A percentile compares a stretch with the other conserved stretches of the same genome.
Evolutionary conservation across 345 rosid genomes (phyloP).

Genomic region (Citrus mangshanensis): DNA sequence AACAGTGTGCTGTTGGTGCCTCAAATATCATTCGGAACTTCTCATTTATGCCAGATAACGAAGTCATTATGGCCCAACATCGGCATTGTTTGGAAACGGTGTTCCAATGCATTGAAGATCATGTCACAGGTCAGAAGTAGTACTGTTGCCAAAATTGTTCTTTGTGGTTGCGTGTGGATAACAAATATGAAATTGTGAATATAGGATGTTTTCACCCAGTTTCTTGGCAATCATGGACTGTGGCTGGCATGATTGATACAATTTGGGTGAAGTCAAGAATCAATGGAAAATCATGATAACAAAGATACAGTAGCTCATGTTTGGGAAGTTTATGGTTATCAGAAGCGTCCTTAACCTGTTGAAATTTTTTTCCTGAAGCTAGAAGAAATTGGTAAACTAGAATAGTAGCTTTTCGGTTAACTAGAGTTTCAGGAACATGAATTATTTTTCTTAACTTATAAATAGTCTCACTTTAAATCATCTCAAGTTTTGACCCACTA

Average conservation of each 20-base stretch:
- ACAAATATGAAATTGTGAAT: neutral
- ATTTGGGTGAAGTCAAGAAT: neutral
- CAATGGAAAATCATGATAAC: neutral
- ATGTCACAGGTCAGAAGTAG: conserved; percentile 50
- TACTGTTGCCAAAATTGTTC: neutral
- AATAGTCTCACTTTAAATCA: neutral
- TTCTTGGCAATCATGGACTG: neutral
- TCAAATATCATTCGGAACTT: conserved; percentile 91
- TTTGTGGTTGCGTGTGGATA: neutral
- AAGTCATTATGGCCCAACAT: conserved; percentile 87
- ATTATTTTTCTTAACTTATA: too few relatives aligned
- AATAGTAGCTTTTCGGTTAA: too few relatives aligned
- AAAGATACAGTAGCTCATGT: neutral
- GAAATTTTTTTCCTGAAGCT: neutral
- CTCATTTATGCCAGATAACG: conserved; percentile 99
- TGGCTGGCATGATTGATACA: neutral
- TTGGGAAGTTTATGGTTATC: neutral
- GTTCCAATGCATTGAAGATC: conserved; percentile 91
- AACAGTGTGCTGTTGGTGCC: conserved; percentile 87
- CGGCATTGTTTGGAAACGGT: conserved; percentile 98
- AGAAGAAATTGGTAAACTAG: neutral
- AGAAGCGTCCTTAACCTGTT: neutral
- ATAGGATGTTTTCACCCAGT: neutral
- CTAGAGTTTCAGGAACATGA: neutral
- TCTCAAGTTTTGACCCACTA: neutral